phyloP scores from a whole-genome alignment of 2,329 filamentous ascomycete species.

The Fusarium falciforme region DNA sequence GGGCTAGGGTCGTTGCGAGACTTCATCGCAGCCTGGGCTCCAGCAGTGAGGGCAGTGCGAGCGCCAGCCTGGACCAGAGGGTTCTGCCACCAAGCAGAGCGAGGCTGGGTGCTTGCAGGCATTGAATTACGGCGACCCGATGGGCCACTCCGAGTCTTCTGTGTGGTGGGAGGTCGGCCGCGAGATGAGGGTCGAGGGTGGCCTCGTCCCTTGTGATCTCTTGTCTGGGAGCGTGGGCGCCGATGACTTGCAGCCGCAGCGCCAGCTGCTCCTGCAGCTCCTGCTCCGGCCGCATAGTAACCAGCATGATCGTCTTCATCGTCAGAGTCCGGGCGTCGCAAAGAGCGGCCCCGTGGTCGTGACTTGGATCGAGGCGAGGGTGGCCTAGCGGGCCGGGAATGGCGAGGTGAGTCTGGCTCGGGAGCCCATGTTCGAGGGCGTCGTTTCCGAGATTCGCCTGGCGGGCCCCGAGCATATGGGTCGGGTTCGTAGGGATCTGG shows the following conservation, averaged over 20 bases:
- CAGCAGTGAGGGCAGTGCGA: conserved; percentile 59
- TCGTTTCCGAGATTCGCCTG: conserved; percentile 14
- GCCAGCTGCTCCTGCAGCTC: conserved; percentile 5
- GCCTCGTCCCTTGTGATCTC: conserved; percentile 25
- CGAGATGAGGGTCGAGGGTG: conserved; percentile 31
- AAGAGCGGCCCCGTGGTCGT: conserved; percentile 24
- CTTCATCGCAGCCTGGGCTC: conserved; percentile 61
- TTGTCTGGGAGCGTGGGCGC: conserved; percentile 40
- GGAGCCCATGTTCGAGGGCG: conserved; percentile 3
- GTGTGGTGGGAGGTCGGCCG: conserved; percentile 38
- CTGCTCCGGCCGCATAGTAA: conserved; percentile 11
- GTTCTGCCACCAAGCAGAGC: conserved; percentile 51
- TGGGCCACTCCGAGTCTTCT: conserved; percentile 26
- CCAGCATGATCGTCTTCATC: conserved; percentile 35
- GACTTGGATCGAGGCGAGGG: conserved; percentile 25
- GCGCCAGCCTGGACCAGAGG: conserved; percentile 55
- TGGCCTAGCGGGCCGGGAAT: conserved; percentile 26
- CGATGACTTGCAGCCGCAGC: conserved; percentile 26
- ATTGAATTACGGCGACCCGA: conserved; percentile 48
- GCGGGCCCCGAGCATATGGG: conserved; percentile 8
- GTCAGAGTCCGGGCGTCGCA: conserved; percentile 23
- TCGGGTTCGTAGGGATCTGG: conserved; percentile 21
- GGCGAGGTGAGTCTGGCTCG: conserved; percentile 30
- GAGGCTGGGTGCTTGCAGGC: conserved; percentile 44
- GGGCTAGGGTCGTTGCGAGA: conserved; percentile 57